Percentiles rank a stretch among this genome's conserved stretches.
phyloP scores from a whole-genome alignment of 108 stramenopile genomes.

The Cyclotella cryptica region DNA sequence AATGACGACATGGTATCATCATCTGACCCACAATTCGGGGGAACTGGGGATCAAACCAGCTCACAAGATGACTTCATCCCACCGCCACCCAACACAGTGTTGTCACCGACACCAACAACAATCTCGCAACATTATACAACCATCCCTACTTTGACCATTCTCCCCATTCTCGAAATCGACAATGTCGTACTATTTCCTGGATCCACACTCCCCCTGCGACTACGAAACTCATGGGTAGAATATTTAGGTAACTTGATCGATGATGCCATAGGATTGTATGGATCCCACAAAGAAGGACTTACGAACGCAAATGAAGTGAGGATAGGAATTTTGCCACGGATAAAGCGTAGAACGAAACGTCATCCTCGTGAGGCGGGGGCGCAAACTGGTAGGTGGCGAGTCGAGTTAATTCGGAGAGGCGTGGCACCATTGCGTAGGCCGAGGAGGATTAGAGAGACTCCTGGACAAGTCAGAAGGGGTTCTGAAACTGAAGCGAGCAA shows the following conservation, averaged over 20 bases:
- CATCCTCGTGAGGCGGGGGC: constrained; percentile 30
- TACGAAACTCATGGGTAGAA: constrained; percentile 66
- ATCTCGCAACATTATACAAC: no score
- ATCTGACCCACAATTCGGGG: no score
- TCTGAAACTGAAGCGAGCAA: not conserved
- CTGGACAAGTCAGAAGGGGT: not conserved
- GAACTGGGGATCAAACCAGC: no score
- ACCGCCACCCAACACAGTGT: no score
- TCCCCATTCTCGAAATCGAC: constrained; percentile 75
- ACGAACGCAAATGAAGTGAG: constrained; percentile 41
- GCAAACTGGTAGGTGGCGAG: constrained; percentile 39
- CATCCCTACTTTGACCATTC: not conserved
- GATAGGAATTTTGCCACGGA: constrained; percentile 50
- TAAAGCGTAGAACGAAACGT: constrained; percentile 32
- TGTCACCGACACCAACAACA: no score
- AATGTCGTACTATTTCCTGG: constrained; percentile 82
- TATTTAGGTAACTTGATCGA: constrained; percentile 73
- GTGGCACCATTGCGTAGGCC: constrained; percentile 31
- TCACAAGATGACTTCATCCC: no score
- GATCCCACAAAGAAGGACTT: constrained; percentile 50
- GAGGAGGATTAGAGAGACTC: constrained; percentile 11
- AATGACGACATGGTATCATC: no score
- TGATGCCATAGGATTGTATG: constrained; percentile 53
- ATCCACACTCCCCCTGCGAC: constrained; percentile 62
- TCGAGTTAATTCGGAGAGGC: constrained; percentile 47